Conservation (phyloP, 192 early-diverging fungal species). For the Spinellus fusiger region DNA sequence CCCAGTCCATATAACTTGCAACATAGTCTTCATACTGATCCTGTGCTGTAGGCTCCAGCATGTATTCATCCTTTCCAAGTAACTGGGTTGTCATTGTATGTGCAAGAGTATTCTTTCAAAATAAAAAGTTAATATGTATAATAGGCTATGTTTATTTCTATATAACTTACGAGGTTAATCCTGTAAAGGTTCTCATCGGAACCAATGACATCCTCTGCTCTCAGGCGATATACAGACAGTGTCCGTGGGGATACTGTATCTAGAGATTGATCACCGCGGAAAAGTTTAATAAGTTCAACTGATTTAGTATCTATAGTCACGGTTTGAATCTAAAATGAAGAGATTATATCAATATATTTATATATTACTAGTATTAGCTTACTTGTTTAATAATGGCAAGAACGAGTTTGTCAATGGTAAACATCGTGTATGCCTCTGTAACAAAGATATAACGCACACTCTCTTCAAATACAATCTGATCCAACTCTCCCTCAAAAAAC, state of each 20-base stretch:
- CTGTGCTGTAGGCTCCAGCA: slow-evolving; percentile 75
- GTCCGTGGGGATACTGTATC: slow-evolving; percentile 28
- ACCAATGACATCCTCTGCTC: slow-evolving; percentile 30
- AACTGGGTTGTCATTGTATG: slow-evolving; percentile 78
- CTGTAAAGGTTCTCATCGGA: slow-evolving; percentile 36
- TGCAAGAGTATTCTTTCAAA: slow-evolving; percentile 50
- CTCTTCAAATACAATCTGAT: slow-evolving; percentile 82
- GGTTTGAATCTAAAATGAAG: slow-evolving; percentile 15
- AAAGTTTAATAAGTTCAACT: slow-evolving; percentile 60
- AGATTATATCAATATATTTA: background rate
- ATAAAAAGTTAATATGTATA: no score
- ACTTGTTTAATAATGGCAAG: slow-evolving; percentile 78
- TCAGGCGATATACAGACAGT: slow-evolving; percentile 26
- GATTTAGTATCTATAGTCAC: slow-evolving; percentile 54
- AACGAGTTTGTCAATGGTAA: slow-evolving; percentile 87
- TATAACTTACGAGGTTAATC: slow-evolving; percentile 28
- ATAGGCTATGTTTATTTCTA: no score
- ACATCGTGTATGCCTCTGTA: slow-evolving; percentile 82
- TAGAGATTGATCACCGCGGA: slow-evolving; percentile 46
- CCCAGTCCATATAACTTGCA: slow-evolving; percentile 83
- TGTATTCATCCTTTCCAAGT: slow-evolving; percentile 83
- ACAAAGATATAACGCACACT: slow-evolving; percentile 78
- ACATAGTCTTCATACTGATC: slow-evolving; percentile 96
- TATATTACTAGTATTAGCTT: slow-evolving; percentile 1
- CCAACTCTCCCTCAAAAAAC: slow-evolving; percentile 78